Conservation (phyloP, 805 yeast genomes). For the Candida parachauliodes region DNA sequence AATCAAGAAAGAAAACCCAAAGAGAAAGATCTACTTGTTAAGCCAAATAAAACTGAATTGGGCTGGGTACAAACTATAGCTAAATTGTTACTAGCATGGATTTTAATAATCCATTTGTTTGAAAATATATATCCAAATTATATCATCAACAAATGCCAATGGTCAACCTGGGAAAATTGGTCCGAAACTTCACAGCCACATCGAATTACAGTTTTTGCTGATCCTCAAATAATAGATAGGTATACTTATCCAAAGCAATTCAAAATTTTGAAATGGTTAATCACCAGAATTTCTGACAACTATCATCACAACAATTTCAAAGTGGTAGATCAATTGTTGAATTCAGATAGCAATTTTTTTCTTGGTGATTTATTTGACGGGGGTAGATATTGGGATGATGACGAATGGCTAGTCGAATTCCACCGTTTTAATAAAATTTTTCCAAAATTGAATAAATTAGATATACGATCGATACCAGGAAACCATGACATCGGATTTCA, state of each 20-base stretch:
- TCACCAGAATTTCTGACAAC: constrained; percentile 66
- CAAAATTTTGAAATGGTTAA: constrained; percentile 45
- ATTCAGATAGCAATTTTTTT: constrained; percentile 75
- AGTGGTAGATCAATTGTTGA: constrained; percentile 50
- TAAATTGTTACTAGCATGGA: constrained; percentile 17
- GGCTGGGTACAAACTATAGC: not conserved
- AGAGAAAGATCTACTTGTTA: not conserved
- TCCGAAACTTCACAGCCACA: constrained; percentile 33
- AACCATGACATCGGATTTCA: constrained; percentile 98
- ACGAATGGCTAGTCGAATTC: constrained; percentile 67
- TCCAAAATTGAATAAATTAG: constrained; percentile 46
- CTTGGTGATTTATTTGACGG: constrained; percentile 95
- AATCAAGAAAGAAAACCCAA: no score
- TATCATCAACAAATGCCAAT: constrained; percentile 32
- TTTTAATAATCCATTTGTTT: constrained; percentile 23
- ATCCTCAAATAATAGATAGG: constrained; percentile 90
- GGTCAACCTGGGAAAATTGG: constrained; percentile 72
- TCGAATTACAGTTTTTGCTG: constrained; percentile 67
- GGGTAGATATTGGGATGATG: constrained; percentile 78
- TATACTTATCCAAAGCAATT: constrained; percentile 81
- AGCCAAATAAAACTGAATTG: not conserved
- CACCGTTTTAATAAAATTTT: constrained; percentile 65
- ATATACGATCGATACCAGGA: constrained; percentile 60
- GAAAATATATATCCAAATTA: constrained; percentile 28
- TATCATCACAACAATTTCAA: constrained; percentile 76